These are phyloP conservation scores for Eutypella sp. DNA, from an alignment of 2,329 filamentous ascomycete species.

Conservation along the genomic window DNA sequence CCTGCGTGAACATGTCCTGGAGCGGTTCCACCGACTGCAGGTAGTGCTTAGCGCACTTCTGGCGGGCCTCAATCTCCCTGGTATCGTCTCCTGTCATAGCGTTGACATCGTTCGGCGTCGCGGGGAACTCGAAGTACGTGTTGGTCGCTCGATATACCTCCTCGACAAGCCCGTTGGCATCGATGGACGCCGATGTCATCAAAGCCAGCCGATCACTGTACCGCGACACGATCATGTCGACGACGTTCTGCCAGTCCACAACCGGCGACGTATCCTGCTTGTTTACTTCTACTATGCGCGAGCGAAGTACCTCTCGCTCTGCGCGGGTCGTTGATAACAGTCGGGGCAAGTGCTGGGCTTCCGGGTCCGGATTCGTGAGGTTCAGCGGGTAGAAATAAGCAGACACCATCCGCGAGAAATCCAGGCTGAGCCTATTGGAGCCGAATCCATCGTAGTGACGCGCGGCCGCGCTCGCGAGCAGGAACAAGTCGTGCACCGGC, in stretches of 20 bases:
- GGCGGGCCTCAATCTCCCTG: slow-evolving; percentile 21
- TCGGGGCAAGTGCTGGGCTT: background rate
- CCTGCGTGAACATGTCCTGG: slow-evolving; percentile 7
- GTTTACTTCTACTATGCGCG: background rate
- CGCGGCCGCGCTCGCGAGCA: background rate
- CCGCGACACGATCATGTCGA: slow-evolving; percentile 49
- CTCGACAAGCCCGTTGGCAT: background rate
- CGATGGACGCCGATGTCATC: slow-evolving; percentile 9
- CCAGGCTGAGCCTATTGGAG: background rate
- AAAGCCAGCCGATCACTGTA: slow-evolving; percentile 42
- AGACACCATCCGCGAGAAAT: slow-evolving; percentile 4
- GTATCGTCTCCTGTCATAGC: background rate
- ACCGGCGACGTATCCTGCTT: slow-evolving; percentile 13
- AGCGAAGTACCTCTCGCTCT: background rate
- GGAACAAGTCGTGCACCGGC: background rate
- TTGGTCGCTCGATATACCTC: slow-evolving; percentile 8
- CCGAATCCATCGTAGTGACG: background rate
- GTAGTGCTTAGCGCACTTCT: slow-evolving; percentile 33
- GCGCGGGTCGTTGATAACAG: background rate
- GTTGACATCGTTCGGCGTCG: slow-evolving; percentile 19
- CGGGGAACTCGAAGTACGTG: background rate
- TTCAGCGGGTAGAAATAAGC: slow-evolving; percentile 5
- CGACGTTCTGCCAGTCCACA: slow-evolving; percentile 48
- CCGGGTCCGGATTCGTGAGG: slow-evolving; percentile 4
- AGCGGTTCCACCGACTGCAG: slow-evolving; percentile 6